Base-by-base conservation (phyloP, 257 asterid genomes). In the Eucommia ulmoides region DNA sequence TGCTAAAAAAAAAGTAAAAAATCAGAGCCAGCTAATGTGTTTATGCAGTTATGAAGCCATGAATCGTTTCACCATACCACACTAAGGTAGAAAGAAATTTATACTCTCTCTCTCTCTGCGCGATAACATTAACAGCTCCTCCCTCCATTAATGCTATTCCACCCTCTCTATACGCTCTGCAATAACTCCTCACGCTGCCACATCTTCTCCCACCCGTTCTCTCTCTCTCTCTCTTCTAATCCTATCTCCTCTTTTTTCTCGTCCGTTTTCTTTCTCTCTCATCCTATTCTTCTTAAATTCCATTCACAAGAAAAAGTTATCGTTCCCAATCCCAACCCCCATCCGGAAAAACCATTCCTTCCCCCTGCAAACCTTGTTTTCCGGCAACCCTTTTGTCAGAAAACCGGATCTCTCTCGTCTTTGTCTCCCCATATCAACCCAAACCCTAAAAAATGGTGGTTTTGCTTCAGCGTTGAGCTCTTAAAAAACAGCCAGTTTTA, bases 71-170 rank as follows among this genome's bases (percentile, higher is more conserved):
- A 65, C 71, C 65, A 59, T 10, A 35, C 44, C n/a, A 15, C 15
- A 24, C n/a, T n/a, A 24, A 19, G 49, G 58, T n/a, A n/a, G n/a
- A n/a, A 62, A 41, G 58, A 79, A 74, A 67, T 67, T 72, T 53
- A 64, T 71, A 59, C 55, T 60, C 45, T 73, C 65, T 65, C 76
- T 62, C 65, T 52, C 74, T 21, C 49, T 51, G n/a, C 51, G 78
- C 81, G 74, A 73, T 73, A 84, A 51, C 65, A 62, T 62, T 64
- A 60, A 65, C 62, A 60, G 68, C 75, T 41, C 65, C 61, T 61
- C 77, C 72, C 79, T 54, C 84, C 87, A 79, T 84, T 54, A 82
- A 85, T 85, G 95, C 88, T 17, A 60, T 73, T 29, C 25, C 59
- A 51, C 38, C 63, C 58, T 62, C 68, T 50, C 63, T n/a, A 50